Conservation (phyloP, 768 basidiomycete genomes). For the Kwoniella europaea region DNA sequence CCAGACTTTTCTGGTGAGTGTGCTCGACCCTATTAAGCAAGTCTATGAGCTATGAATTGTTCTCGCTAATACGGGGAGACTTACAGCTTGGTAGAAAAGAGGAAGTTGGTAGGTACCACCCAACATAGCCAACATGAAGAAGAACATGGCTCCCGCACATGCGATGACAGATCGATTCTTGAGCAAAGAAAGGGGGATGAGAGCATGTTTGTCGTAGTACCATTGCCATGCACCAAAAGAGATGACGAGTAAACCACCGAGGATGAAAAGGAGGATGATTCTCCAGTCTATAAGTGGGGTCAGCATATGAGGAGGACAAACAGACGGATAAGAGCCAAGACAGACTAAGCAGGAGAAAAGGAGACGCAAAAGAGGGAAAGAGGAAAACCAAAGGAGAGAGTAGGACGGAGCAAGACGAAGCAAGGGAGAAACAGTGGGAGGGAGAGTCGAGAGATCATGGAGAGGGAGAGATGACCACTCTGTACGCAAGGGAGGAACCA, state of each 20-base stretch:
- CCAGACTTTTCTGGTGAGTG: constrained; percentile 59
- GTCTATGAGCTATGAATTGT: too few relatives aligned
- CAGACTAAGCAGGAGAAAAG: too few relatives aligned
- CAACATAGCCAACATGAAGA: constrained; percentile 41
- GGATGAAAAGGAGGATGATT: constrained; percentile 55
- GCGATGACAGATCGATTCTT: constrained; percentile 55
- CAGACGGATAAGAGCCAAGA: too few relatives aligned
- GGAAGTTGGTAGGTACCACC: constrained; percentile 58
- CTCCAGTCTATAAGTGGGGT: constrained; percentile 33
- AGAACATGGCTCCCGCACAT: constrained; percentile 45
- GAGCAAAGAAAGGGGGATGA: constrained; percentile 59
- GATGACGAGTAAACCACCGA: constrained; percentile 51
- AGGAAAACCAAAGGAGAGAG: too few relatives aligned
- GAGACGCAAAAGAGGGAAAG: background rate
- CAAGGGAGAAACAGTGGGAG: too few relatives aligned
- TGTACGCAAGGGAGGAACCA: too few relatives aligned
- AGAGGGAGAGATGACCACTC: too few relatives aligned
- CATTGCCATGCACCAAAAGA: constrained; percentile 58
- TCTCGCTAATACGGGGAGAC: too few relatives aligned
- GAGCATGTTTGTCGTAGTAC: constrained; percentile 53
- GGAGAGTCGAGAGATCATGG: too few relatives aligned
- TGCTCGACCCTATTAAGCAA: too few relatives aligned
- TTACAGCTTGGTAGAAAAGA: constrained; percentile 47
- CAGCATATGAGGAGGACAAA: background rate
- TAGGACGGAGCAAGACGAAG: too few relatives aligned